Evolutionary conservation across 371 early-diverging fungal genomes (phyloP), one percentile per base, ranked within the genome.

Genomic region (Amoeboaphelidium occidentale): DNA sequence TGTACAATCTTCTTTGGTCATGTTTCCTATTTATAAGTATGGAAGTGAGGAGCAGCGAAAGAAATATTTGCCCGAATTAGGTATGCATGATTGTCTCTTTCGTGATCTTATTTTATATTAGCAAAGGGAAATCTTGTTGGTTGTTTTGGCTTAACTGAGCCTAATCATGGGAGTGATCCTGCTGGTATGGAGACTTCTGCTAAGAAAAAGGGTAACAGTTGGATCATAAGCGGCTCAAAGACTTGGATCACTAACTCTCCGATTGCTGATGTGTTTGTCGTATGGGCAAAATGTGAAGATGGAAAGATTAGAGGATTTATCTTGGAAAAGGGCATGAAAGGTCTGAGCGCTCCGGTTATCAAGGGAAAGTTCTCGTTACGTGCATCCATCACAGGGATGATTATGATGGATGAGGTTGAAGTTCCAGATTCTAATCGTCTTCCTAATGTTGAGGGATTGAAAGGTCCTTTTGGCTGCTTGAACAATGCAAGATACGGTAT

Each of bases 221-320:
- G 80, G 61, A 70, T 86, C 12, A 49, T 93, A 46, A 80, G 73
- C 49, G 94, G 94, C 1, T 68, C 81, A 65, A 96, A 96, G 72
- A 90, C 88, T 28, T 96, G 97, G 97, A 96, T 96, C 63, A 89
- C 97, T 53, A 90, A 92, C 73, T 84, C 92, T 28, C 97, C 97
- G 22, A 79, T 93, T 50, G 97, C 97, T 43, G 93, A 93, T 51
- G 81, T 93, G n/a, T 84, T 88, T 67, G 69, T 96, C 22, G 72
- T 93, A n/a, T 96, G 97, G 97, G 97, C 92, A 41, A 92, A 89
- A 71, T 73, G 74, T 43, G 84, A 86, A 52, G 82, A 77, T 55
- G 76, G 77, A 43, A 71, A 74, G 55, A 90, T 96, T 59, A 76
- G 87, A 54, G 97, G 97, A 1, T 96, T 92, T 52, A 75, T 94